Conservation (phyloP, 2,329 filamentous ascomycete genomes). For the Clarireedia hainanense region DNA sequence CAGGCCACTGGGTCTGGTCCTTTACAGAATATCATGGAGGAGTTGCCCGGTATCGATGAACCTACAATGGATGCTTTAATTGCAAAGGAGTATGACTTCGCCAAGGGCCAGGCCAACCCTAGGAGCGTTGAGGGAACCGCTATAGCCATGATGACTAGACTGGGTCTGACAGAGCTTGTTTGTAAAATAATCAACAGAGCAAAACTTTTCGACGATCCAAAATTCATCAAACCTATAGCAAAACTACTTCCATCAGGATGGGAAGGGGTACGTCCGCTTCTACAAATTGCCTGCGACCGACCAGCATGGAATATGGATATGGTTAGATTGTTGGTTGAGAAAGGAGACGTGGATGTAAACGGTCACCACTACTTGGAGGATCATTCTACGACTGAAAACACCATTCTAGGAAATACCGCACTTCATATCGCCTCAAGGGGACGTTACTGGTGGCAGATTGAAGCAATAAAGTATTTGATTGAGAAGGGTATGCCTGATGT, state of each 20-base stretch:
- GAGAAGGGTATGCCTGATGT: conserved; percentile 11
- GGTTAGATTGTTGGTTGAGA: conserved; percentile 30
- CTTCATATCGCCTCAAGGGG: conserved; percentile 11
- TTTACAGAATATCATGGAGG: background rate
- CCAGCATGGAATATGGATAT: conserved; percentile 31
- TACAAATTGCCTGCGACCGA: background rate
- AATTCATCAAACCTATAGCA: background rate
- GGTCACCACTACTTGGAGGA: background rate
- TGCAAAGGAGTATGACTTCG: background rate
- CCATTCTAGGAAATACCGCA: background rate
- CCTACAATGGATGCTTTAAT: background rate
- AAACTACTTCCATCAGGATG: background rate
- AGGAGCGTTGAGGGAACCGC: background rate
- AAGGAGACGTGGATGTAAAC: conserved; percentile 30
- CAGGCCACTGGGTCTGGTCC: background rate
- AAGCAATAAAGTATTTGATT: conserved; percentile 19
- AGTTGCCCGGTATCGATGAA: background rate
- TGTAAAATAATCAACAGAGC: conserved; percentile 2
- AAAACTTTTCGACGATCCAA: conserved; percentile 2
- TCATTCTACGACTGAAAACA: background rate
- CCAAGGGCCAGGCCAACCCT: background rate
- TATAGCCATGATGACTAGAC: conserved; percentile 3
- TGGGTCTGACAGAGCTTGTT: conserved; percentile 11
- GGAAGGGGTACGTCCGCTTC: background rate
- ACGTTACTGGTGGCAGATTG: conserved; percentile 12